Percentiles rank a stretch among this genome's conserved stretches.
phyloP scores from a whole-genome alignment of 768 basidiomycete genomes.

The Chlorophyllum brunneum region DNA sequence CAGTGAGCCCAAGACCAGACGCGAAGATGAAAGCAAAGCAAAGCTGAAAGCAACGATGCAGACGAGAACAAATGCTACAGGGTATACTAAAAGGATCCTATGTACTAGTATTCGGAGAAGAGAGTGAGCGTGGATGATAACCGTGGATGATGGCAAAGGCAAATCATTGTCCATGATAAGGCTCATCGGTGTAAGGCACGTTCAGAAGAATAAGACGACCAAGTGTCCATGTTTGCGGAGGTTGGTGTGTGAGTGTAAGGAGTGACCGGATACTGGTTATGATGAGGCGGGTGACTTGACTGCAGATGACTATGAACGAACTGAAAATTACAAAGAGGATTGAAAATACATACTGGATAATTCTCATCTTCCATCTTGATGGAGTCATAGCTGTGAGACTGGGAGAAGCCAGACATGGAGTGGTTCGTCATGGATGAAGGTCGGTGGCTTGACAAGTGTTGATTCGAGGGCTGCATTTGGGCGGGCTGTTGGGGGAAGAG shows the following conservation, averaged over 20 bases:
- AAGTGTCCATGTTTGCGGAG: constrained; percentile 45
- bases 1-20: not conserved
- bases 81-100: constrained; percentile 9
- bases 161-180: constrained; percentile 7
- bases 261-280: constrained; percentile 24
- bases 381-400: constrained; percentile 12
- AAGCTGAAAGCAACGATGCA: constrained; percentile 8
- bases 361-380: constrained; percentile 15
- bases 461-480: constrained; percentile 49
- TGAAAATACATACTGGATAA: constrained; percentile 4
- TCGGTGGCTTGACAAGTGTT: constrained; percentile 16
- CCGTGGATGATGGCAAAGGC: not conserved
- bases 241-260: constrained; percentile 48
- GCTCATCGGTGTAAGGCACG: constrained; percentile 57
- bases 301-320: constrained; percentile 13
- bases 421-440: constrained; percentile 14
- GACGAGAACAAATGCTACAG: constrained; percentile 12
- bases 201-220: constrained; percentile 65
- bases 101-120: not conserved
- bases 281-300: constrained; percentile 30
- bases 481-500: constrained; percentile 55
- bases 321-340: not conserved
- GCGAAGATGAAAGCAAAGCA: constrained; percentile 1
- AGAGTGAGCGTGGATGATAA: not conserved
- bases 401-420: constrained; percentile 8